Percentiles rank a stretch among this genome's conserved stretches.
Conservation (phyloP, 768 basidiomycete species). For the Termitomyces titanicus region DNA sequence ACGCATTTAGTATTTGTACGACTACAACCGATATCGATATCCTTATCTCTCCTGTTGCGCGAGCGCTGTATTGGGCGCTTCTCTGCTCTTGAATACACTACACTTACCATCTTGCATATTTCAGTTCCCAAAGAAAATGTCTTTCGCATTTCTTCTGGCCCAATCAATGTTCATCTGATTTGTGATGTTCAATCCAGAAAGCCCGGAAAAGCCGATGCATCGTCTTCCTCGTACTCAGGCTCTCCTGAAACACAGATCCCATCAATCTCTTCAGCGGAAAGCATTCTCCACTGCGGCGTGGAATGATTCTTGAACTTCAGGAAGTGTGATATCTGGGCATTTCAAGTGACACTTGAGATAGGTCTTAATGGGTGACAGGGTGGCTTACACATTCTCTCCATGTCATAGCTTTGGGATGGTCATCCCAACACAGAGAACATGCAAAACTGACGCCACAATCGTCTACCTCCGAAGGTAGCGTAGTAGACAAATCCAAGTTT, state of each 20-base stretch:
- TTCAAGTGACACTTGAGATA: background rate
- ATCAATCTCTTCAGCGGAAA: too few relatives aligned
- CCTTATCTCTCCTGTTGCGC: background rate
- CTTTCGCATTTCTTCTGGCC: too few relatives aligned
- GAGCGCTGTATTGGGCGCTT: background rate
- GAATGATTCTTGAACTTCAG: background rate
- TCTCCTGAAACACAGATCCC: too few relatives aligned
- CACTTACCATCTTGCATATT: background rate
- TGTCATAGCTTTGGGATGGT: background rate
- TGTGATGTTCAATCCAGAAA: too few relatives aligned
- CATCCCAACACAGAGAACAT: background rate
- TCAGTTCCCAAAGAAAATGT: too few relatives aligned
- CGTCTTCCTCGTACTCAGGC: too few relatives aligned
- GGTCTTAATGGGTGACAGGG: background rate
- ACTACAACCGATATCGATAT: constrained; percentile 4
- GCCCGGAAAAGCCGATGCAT: too few relatives aligned
- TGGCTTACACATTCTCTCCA: background rate
- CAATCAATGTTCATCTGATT: too few relatives aligned
- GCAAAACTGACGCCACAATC: background rate
- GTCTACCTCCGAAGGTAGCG: background rate
- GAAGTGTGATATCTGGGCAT: background rate
- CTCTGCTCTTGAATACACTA: background rate
- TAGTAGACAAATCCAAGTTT: background rate
- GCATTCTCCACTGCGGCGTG: background rate
- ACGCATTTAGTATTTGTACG: background rate